These are phyloP conservation scores for Chaetomium tenue DNA, from an alignment of 495 filamentous ascomycete genomes.

Conservation along the genomic window DNA sequence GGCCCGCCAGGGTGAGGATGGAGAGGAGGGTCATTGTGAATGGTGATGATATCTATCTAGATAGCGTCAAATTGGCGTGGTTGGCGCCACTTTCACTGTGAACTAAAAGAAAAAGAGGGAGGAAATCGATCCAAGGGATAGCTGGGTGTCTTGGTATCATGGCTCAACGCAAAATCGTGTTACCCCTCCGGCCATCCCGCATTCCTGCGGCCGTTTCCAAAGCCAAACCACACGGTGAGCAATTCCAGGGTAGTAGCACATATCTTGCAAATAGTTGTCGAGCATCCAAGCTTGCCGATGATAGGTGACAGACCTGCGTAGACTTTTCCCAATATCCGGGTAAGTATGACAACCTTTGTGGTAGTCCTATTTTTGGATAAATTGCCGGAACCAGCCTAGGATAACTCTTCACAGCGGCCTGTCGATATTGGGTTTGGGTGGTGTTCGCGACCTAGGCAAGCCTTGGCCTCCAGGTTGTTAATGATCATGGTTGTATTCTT, in stretches of 20 bases:
- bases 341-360: background rate
- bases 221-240: background rate
- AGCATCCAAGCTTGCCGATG: background rate
- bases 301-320: background rate
- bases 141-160: too few species aligned
- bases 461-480: too few species aligned
- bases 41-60: background rate
- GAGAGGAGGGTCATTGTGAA: background rate
- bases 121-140: background rate
- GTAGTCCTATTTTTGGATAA: slow-evolving; percentile 6
- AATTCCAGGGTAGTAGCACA: background rate
- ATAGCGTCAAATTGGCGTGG: background rate
- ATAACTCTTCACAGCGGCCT: background rate
- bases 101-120: background rate
- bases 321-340: background rate
- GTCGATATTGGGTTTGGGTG: too few species aligned
- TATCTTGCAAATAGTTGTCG: background rate
- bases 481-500: too few species aligned
- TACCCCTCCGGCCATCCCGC: background rate
- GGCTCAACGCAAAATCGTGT: background rate
- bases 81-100: background rate
- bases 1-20: background rate
- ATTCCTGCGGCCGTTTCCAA: background rate
- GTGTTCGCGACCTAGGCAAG: too few species aligned
- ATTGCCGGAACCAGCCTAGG: background rate